Evolutionary conservation across 768 basidiomycete species (phyloP), one percentile per base, ranked within the genome.

Genomic region (Mycena pura): DNA sequence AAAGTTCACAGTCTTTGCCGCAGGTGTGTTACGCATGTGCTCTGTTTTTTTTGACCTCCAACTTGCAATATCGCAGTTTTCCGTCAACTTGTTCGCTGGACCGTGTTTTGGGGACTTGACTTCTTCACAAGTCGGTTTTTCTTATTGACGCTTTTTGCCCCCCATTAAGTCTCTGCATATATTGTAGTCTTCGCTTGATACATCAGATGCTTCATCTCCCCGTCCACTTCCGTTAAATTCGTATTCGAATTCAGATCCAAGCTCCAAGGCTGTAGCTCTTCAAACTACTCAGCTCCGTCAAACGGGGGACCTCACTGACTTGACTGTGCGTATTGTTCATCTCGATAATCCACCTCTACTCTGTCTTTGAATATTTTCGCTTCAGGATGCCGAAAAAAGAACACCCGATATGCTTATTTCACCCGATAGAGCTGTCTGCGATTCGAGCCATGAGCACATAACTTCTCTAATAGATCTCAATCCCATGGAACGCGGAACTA

Each of bases 81-180:
- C 63, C 17, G 40, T 57, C 27, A 38, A 57, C 27, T 40, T 69
- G 36, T 68, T 69, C 47, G 63, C 58, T 39, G 67, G 70, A 9
- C 69, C 68, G 10, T 68, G 65, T 49, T 71, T 71, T 62, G 70
- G 67, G n/a, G 70, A 74, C 64, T 28, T 60, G 17, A 61, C 61
- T 13, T 48, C 69, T 50, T 65, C 66, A 58, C 64, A 70, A 57
- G 70, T 70, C 22, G 21, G 6, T 53, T 24, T 27, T 50, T 17
- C 7, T 46, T 40, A 27, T 29, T 11, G n/a, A 41, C 10, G 15
- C 17, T 21, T 43, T 32, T 64, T 28, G 19, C 31, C n/a, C n/a
- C n/a, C n/a, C n/a, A n/a, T n/a, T n/a, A n/a, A n/a, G n/a, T n/a
- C n/a, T n/a, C n/a, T n/a, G n/a, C n/a, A n/a, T n/a, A n/a, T n/a